Percentiles rank a stretch among this genome's conserved stretches.
These are phyloP conservation scores for Pseudogymnoascus sp. DNA, from an alignment of 2,329 filamentous ascomycete genomes.

Conservation along the genomic window DNA sequence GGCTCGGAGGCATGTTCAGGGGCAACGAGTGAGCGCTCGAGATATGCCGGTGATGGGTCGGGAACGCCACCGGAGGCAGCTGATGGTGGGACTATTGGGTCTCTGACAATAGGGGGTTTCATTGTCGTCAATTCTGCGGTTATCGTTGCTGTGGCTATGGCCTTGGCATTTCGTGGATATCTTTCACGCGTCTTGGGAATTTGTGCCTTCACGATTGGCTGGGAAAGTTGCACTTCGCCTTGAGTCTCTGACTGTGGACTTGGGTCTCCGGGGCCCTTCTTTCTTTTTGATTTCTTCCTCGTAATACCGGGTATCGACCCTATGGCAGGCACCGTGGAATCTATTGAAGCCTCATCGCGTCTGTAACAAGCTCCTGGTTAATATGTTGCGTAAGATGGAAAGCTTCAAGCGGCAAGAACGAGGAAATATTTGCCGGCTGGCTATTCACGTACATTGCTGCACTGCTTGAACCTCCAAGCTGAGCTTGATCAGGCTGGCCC, in stretches of 20 bases:
- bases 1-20: conserved; percentile 39
- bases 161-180: background rate
- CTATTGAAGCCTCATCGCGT: background rate
- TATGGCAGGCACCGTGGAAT: background rate
- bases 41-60: conserved; percentile 52
- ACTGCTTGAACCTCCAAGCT: background rate
- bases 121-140: background rate
- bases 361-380: background rate
- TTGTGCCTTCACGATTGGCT: background rate
- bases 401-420: background rate
- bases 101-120: background rate
- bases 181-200: background rate
- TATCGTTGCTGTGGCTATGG: background rate
- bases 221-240: background rate
- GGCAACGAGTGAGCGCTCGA: conserved; percentile 43
- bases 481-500: background rate
- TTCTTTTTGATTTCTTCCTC: background rate
- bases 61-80: conserved; percentile 38
- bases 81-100: background rate
- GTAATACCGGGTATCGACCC: background rate
- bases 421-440: background rate
- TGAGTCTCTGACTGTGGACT: background rate
- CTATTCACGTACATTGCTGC: background rate
- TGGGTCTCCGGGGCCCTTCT: background rate
- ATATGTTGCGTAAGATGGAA: background rate